Base-by-base conservation (phyloP, 116 monocot species). In the Dioscorea cayenensis region DNA sequence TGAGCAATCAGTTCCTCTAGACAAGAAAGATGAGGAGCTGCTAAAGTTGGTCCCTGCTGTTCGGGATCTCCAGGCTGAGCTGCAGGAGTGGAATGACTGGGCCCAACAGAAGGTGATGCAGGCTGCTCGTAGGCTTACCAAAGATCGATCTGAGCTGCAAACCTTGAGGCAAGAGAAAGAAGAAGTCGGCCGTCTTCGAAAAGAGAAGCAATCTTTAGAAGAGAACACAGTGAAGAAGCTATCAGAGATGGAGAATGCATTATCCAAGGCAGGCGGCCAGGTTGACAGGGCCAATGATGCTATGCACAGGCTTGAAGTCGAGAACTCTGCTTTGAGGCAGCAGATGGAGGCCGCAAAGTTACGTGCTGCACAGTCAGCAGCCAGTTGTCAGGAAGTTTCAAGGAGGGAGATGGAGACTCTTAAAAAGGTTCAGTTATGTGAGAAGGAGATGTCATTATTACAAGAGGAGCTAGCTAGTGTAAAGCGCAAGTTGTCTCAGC, bases 101-200 rank as follows among this genome's bases (percentile, higher is more conserved):
- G 92, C 90, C 12, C 92, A 96, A 25, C 85, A 92, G 28, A 96
- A 92, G 84, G 80, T 96, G 32, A 96, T 96, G 92, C 92, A 96
- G 73, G 87, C 87, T 22, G 82, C 96, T 2, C 87, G 81, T 35
- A 82, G 92, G 55, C 69, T 96, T 70, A 77, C 77, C 62, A 96
- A 92, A 70, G 92, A 96, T 50, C 92, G 88, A 69, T 49, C 76
- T 22, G 96, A 96, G 73, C 85, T 96, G 22, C 92, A 90, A 65
- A 75, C 66, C 55, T 73, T 96, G 60, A 79, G 96, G 69, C 90
- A 88, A 43, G 96, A 96, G 64, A 96, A 77, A 71, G 90, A 96
- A 11, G 96, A 92, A 60, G 85, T 79, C 14, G 68, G 66, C 27
- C 86, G 92, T 49, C 75, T 96, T 5, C 87, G 81, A 63, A 92